phyloP scores from a whole-genome alignment of 768 basidiomycete genomes.

The Podaxis sp. region DNA sequence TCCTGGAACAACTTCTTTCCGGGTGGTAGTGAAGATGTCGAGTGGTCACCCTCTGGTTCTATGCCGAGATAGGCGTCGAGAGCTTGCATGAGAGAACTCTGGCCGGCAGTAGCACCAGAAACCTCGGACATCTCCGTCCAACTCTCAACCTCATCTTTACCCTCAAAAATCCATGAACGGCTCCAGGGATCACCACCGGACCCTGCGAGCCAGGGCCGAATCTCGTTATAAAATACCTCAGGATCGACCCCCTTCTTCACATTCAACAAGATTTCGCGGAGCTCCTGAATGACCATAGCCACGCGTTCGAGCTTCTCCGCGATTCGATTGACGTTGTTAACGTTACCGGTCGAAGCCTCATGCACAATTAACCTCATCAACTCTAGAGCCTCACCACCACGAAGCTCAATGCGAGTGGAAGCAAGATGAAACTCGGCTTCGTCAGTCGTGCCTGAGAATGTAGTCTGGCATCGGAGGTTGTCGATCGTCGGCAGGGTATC shows the following conservation, averaged over 20 bases:
- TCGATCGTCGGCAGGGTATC: constrained; percentile 38
- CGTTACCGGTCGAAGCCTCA: constrained; percentile 78
- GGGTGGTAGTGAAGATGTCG: constrained; percentile 15
- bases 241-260: constrained; percentile 74
- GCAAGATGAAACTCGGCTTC: constrained; percentile 90
- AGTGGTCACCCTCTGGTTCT: constrained; percentile 35
- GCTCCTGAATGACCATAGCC: constrained; percentile 56
- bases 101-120: constrained; percentile 79
- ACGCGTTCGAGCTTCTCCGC: constrained; percentile 63
- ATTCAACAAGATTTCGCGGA: constrained; percentile 54
- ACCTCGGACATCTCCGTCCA: constrained; percentile 18
- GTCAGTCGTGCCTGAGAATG: constrained; percentile 75
- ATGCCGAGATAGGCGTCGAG: constrained; percentile 72
- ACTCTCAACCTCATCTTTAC: constrained; percentile 26
- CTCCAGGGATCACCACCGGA: constrained; percentile 46
- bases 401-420: constrained; percentile 83
- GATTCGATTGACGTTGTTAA: constrained; percentile 56
- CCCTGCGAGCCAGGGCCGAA: constrained; percentile 83
- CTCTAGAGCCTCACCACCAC: constrained; percentile 76
- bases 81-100: constrained; percentile 72
- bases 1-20: constrained; percentile 46
- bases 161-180: constrained; percentile 44
- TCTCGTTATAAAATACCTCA: constrained; percentile 60
- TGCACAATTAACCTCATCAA: constrained; percentile 86
- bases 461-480: constrained; percentile 60